These are phyloP conservation scores for Purpureocillium lavendulum DNA, from an alignment of 2,329 filamentous ascomycete genomes.

Conservation along the genomic window DNA sequence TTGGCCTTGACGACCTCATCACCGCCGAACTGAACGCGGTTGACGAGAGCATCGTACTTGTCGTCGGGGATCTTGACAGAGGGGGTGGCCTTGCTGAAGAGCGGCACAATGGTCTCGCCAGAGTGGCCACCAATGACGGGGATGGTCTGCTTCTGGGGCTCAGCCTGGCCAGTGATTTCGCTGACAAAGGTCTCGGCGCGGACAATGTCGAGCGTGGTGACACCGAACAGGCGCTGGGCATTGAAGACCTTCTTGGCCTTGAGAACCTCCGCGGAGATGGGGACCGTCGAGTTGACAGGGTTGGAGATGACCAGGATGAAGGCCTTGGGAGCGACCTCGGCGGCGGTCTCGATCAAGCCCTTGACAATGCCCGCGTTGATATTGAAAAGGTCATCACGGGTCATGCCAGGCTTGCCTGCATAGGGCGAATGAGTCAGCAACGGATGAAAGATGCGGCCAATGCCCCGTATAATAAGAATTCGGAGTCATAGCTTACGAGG, in stretches of 20 bases:
- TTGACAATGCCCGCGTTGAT: slow-evolving; percentile 98
- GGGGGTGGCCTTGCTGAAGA: slow-evolving; percentile 88
- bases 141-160: slow-evolving; percentile 75
- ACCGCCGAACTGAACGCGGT: slow-evolving; percentile 96
- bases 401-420: slow-evolving; percentile 97
- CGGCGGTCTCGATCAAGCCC: slow-evolving; percentile 80
- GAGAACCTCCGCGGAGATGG: slow-evolving; percentile 93
- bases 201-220: slow-evolving; percentile 97
- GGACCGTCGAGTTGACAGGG: slow-evolving; percentile 98
- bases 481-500: slow-evolving; percentile 57
- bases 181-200: slow-evolving; percentile 95
- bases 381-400: slow-evolving; percentile 98
- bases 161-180: slow-evolving; percentile 71
- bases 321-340: slow-evolving; percentile 84
- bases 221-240: slow-evolving; percentile 92
- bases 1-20: slow-evolving; percentile 96
- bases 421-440: background rate
- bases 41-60: slow-evolving; percentile 82
- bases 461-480: background rate
- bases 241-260: slow-evolving; percentile 92
- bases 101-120: slow-evolving; percentile 93
- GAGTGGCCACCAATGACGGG: slow-evolving; percentile 97
- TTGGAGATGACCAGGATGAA: slow-evolving; percentile 97
- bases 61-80: slow-evolving; percentile 73
- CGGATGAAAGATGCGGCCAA: background rate